These are phyloP conservation scores for Euphrasia confusa DNA, from an alignment of 257 asterid genomes.

Conservation along the genomic window DNA sequence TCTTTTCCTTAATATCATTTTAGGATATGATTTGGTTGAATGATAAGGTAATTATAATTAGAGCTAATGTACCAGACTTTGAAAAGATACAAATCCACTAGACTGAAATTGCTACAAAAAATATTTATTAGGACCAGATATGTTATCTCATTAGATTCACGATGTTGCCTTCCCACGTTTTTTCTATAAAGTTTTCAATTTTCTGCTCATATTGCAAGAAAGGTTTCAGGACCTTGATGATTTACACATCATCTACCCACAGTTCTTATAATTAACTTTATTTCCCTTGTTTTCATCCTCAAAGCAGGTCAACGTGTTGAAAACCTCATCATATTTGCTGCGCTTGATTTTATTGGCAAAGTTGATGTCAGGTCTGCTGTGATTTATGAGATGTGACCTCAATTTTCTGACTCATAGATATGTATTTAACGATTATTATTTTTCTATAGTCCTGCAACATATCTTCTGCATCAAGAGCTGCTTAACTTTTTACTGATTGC, in stretches of 20 bases:
- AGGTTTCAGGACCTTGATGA: conserved; percentile 8
- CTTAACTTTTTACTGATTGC: conserved; percentile 72
- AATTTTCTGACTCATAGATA: conserved; percentile 20
- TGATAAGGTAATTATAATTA: too few relatives aligned
- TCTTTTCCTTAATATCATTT: background rate
- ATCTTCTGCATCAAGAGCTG: conserved; percentile 77
- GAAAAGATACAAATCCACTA: too few relatives aligned
- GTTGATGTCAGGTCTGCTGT: conserved; percentile 78
- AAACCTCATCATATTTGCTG: conserved; percentile 57
- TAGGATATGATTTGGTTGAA: background rate
- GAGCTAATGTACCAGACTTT: too few relatives aligned
- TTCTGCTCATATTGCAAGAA: conserved; percentile 7
- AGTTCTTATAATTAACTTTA: background rate
- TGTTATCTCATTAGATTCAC: background rate
- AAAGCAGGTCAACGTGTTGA: conserved; percentile 61
- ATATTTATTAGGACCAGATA: too few relatives aligned
- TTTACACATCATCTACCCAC: background rate
- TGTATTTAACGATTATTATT: conserved; percentile 27
- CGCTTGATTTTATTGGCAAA: conserved; percentile 65
- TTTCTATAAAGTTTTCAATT: conserved; percentile 1
- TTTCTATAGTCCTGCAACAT: conserved; percentile 54
- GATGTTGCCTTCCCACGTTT: conserved; percentile 2
- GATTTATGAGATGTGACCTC: conserved; percentile 16
- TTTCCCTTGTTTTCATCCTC: conserved; percentile 12
- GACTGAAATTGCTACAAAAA: too few relatives aligned